Base-by-base conservation (phyloP, 2,329 filamentous ascomycete species). In the Cordyceps tenuipes region DNA sequence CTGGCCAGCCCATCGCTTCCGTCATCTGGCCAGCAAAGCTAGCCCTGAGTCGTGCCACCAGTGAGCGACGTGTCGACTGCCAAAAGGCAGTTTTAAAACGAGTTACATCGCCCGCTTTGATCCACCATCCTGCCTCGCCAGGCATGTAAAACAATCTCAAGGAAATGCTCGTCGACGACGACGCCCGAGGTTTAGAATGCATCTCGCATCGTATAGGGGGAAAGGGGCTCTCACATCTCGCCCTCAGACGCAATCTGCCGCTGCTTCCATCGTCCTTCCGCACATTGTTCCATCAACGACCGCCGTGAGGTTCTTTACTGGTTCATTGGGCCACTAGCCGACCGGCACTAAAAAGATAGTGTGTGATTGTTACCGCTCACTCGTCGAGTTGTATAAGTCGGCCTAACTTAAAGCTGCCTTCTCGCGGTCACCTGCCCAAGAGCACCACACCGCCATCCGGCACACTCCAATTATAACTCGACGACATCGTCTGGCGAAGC, bases 261-360 rank as follows among this genome's bases (percentile, higher is more conserved):
- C 50, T 54, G 49, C 44, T 53, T 60, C 57, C 50, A 47, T 19
- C n/a, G 29, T 54, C 48, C 19, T 54, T 54, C 31, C 41, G 49
- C 41, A n/a, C n/a, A 60, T 41, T 47, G 57, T 60, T 54, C 44
- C 57, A 53, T 60, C 50, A 43, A 50, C 17, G 21, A 43, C 51
- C 58, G 51, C 51, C 58, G 44, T 50, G 51, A 56, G 50, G 43
- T 60, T n/a, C 57, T 61, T 39, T 50, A 34, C 48, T 61, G 59
- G 51, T 29, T 46, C 52, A 51, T 61, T 61, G 47, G 59, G 59
- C 59, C 59, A 51, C 52, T 51, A 56, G 39, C 59, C 47, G 53
- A 50, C 59, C 43, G 49, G 52, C 52, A 56, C 52, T 56, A 60
- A 61, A 61, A 56, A 61, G 59, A 56, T 61, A 61, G 59, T 61